Percentiles rank a stretch among this genome's conserved stretches.
phyloP scores from a whole-genome alignment of 106 monocot species.

The Iris macrosiphon region DNA sequence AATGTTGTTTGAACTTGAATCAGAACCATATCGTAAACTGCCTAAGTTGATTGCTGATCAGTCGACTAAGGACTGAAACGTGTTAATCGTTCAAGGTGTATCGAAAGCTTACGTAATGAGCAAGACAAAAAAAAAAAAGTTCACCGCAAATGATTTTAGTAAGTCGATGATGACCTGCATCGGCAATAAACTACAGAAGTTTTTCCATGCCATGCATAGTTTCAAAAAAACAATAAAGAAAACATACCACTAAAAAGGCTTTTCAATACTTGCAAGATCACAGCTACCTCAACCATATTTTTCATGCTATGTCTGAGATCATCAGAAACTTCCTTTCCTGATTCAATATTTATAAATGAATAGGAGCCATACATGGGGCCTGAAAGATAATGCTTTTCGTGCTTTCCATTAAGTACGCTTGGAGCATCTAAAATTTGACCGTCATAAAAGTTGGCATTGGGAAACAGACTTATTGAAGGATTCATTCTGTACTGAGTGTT shows the following conservation, averaged over 20 bases:
- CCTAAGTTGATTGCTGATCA: too few relatives aligned
- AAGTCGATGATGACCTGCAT: too few relatives aligned
- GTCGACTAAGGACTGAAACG: too few relatives aligned
- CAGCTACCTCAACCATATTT: slow-evolving; percentile 50
- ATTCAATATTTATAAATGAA: slow-evolving; percentile 32
- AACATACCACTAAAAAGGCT: slow-evolving; percentile 27
- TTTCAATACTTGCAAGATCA: slow-evolving; percentile 32
- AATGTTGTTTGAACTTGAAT: too few relatives aligned
- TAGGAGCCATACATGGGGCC: slow-evolving; percentile 26
- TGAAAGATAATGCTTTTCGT: slow-evolving; percentile 12
- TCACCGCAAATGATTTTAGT: too few relatives aligned
- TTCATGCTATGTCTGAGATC: slow-evolving; percentile 34
- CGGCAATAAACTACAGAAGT: too few relatives aligned
- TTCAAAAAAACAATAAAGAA: neutral
- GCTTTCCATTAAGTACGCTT: slow-evolving; percentile 10
- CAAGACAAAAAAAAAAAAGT: too few relatives aligned
- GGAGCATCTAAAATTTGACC: slow-evolving; percentile 23
- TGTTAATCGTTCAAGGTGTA: too few relatives aligned
- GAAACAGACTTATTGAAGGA: slow-evolving; percentile 65
- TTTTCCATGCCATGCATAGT: too few relatives aligned
- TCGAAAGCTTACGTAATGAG: too few relatives aligned
- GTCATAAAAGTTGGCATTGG: slow-evolving; percentile 48
- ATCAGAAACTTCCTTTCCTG: slow-evolving; percentile 32
- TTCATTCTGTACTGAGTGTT: slow-evolving; percentile 80
- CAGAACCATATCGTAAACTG: too few relatives aligned